Base-by-base conservation (phyloP, 139 green algal species). In the Picochlorum sp. region DNA sequence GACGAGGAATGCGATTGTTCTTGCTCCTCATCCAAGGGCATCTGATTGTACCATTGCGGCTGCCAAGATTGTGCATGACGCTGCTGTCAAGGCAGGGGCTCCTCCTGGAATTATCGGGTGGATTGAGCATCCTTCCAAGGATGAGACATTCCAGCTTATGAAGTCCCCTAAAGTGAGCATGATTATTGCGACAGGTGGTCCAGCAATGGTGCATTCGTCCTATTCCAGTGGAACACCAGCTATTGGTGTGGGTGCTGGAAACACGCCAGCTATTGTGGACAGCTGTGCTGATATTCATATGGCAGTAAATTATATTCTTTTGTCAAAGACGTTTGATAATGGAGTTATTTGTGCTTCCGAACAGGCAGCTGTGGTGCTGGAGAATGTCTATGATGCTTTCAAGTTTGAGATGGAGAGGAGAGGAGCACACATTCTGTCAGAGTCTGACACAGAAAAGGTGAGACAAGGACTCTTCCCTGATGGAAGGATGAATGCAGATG, bases 261-360 rank as follows among this genome's bases (percentile, higher is more conserved):
- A 89, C 68, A 88, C 82, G 4, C 82, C 82, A 26, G 82, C 82
- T 6, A 77, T 89, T 11, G 84, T 89, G 46, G 82, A 89, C 58
- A 80, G 83, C 32, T 82, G 72, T 10, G 81, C 82, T 32, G 66
- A 84, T 65, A 63, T 89, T 6, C 49, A 75, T 41, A 79, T 85
- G 71, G 60, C 61, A n/a, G 51, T n/a, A n/a, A 70, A 24, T 24
- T 49, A 13, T 59, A 46, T 49, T 13, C 3, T 20, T 21, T 34
- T 32, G 49, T 54, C 47, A 20, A 60, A 71, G 71, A 86, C 80
- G n/a, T 87, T 87, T 62, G 80, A 86, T 67, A 86, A 87, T 49
- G 80, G 80, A 23, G 82, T 89, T 16, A 89, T 89, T 65, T 89
- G 82, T 65, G 82, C 82, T 32, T 71, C 47, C 2, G 82, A 89